Evolutionary conservation across 306 rosid genomes (phyloP).

Genomic region (Styphnolobium japonicum): DNA sequence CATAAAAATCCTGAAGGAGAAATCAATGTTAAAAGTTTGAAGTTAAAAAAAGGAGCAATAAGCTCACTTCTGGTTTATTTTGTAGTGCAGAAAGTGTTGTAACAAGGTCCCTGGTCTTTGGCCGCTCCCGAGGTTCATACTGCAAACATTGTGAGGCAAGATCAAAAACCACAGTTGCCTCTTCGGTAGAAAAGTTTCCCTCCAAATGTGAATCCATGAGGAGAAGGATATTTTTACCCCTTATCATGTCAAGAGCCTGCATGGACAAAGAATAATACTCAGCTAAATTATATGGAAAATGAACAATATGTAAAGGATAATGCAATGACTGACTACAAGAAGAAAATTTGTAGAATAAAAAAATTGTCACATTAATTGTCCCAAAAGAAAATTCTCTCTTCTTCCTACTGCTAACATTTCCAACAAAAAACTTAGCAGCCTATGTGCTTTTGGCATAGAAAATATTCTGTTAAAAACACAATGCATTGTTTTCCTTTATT

Average conservation of each 20-base stretch:
- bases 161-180: slow-evolving; percentile 76
- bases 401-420: not conserved
- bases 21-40: not conserved
- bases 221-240: slow-evolving; percentile 64
- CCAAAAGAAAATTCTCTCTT: not conserved
- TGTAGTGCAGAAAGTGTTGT: slow-evolving; percentile 55
- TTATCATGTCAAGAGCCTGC: slow-evolving; percentile 84
- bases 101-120: slow-evolving; percentile 62
- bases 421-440: not conserved
- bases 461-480: not conserved
- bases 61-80: slow-evolving; percentile 62
- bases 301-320: not conserved
- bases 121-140: slow-evolving; percentile 75
- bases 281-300: not conserved
- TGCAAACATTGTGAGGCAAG: slow-evolving; percentile 78
- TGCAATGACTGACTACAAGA: not conserved
- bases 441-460: not conserved
- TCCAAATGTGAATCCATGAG: slow-evolving; percentile 90
- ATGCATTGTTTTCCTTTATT: not conserved
- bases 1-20: not conserved
- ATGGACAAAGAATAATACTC: not conserved
- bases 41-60: not conserved
- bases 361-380: not conserved
- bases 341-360: not conserved
- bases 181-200: slow-evolving; percentile 70